phyloP scores from a whole-genome alignment of 805 yeast genomes.

The Candida maris region DNA sequence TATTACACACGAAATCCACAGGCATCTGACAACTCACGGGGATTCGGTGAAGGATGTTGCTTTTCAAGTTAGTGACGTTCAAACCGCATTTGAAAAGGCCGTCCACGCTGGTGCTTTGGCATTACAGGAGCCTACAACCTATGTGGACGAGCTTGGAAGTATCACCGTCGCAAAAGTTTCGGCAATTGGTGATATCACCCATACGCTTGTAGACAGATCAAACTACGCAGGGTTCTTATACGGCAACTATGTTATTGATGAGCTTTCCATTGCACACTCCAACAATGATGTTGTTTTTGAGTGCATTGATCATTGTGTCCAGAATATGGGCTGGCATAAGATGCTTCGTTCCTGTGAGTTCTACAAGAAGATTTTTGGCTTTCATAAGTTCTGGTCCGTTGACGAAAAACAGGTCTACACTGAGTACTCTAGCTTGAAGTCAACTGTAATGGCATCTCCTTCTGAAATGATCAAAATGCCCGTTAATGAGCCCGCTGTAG shows the following conservation, averaged over 20 bases:
- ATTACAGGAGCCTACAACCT: conserved; percentile 22
- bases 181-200: conserved; percentile 61
- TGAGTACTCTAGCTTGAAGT: conserved; percentile 61
- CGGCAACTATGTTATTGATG: conserved; percentile 15
- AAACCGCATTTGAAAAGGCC: conserved; percentile 43
- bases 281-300: conserved; percentile 31
- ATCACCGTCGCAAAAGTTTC: conserved; percentile 50
- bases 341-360: conserved; percentile 56
- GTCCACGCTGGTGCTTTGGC: conserved; percentile 45
- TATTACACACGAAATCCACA: conserved; percentile 35
- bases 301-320: conserved; percentile 75
- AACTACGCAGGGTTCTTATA: conserved; percentile 27
- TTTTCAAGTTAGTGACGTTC: conserved; percentile 55
- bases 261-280: not conserved
- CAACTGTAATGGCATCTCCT: conserved; percentile 72
- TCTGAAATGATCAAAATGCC: conserved; percentile 73
- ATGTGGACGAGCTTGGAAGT: conserved; percentile 46
- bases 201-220: conserved; percentile 55
- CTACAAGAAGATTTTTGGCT: conserved; percentile 64
- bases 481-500: conserved; percentile 77
- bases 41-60: conserved; percentile 80
- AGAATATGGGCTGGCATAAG: conserved; percentile 67
- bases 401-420: conserved; percentile 77
- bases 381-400: conserved; percentile 80
- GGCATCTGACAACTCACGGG: conserved; percentile 56